A percentile compares a stretch with the other conserved stretches of the same genome.
phyloP scores from a whole-genome alignment of 1,284 basidiomycete genomes.

The Leccinum laetum region DNA sequence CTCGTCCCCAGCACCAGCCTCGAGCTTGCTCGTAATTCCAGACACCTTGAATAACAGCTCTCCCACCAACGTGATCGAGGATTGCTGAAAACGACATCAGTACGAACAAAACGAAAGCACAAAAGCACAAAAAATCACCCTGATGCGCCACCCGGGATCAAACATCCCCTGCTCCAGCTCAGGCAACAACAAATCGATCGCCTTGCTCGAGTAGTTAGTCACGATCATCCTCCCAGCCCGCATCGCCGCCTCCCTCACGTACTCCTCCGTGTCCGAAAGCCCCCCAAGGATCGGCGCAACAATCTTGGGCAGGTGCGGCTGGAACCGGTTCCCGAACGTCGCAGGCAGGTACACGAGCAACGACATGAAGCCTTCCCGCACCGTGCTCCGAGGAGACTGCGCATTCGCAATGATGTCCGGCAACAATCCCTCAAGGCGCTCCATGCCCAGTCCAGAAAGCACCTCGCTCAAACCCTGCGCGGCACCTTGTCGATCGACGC shows the following conservation, averaged over 20 bases:
- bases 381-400: conserved; percentile 86
- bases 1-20: conserved; percentile 72
- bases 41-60: conserved; percentile 98
- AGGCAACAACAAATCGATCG: conserved; percentile 93
- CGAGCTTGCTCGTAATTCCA: conserved; percentile 92
- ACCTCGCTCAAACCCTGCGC: conserved; percentile 98
- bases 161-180: conserved; percentile 97
- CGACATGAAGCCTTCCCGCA: conserved; percentile 99
- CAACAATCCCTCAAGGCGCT: conserved; percentile 91
- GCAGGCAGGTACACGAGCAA: conserved; percentile 95
- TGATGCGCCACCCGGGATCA: conserved; percentile 92
- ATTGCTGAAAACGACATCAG: conserved; percentile 61
- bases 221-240: conserved; percentile 99
- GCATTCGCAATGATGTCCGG: conserved; percentile 96
- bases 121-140: conserved; percentile 53
- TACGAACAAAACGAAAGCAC: background rate
- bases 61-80: conserved; percentile 94
- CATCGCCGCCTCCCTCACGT: conserved; percentile 96
- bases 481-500: conserved; percentile 96
- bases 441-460: conserved; percentile 95
- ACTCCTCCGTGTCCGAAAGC: conserved; percentile 93
- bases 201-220: conserved; percentile 90
- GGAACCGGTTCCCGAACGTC: conserved; percentile 96
- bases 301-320: conserved; percentile 94
- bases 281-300: conserved; percentile 93